Evolutionary conservation across 1,284 basidiomycete genomes (phyloP), one percentile per base, ranked within the genome.

Genomic region (Gomphus bonarii): DNA sequence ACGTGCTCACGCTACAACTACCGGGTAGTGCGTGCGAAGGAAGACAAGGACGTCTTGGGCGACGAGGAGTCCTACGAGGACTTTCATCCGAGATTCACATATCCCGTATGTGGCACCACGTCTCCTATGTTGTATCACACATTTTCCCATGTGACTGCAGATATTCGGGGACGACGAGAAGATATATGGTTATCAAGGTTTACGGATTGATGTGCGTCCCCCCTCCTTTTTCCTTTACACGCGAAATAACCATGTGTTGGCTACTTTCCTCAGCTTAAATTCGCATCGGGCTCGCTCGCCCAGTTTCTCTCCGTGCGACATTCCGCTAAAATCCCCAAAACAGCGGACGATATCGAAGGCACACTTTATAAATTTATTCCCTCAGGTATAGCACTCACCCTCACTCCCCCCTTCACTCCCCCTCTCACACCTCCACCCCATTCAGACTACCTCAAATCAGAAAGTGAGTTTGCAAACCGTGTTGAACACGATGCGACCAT

Each of bases 121-220:
- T 42, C 28, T 28, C 50, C 50, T 42, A 5, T 51, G 40, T 28
- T 1, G 22, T 18, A 40, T 18, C 33, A 35, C 33, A 18, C 31
- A 3, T 10, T 50, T n/a, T 44, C 25, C 25, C 36, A 28, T 35
- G 10, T 40, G 8, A 5, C n/a, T 49, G 8, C 28, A 90, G 80
- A 93, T 97, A 69, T 98, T 88, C 67, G 95, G 95, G 54, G 91
- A 97, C 65, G 89, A 95, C 57, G 94, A 99, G 74, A 95, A 87
- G 70, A 88, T 99, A 63, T 99, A 95, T 69, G 95, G 95, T 2
- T 99, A 97, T 72, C 78, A 82, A 61, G 84, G 85, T 65, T 74
- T 97, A 56, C 70, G 78, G 35, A 85, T 97, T 63, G 82, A 95
- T 68, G 92, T 95, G 66, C 63, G 85, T 72, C 43, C 54, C 30